Base-by-base conservation (phyloP, 2,329 filamentous ascomycete species). In the Aureobasidium melanogenum region DNA sequence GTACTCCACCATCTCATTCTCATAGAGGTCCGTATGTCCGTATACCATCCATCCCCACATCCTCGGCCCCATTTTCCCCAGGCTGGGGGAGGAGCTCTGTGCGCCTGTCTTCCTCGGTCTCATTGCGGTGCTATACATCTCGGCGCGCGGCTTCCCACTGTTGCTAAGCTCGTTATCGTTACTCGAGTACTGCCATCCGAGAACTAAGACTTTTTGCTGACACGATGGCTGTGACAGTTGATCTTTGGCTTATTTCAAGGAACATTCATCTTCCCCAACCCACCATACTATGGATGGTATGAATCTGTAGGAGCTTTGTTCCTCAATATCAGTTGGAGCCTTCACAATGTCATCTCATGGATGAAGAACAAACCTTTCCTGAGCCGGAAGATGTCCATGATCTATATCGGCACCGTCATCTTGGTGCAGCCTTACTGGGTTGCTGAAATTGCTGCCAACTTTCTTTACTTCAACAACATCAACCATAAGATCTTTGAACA, bases 311-410 rank as follows among this genome's bases (percentile, higher is more conserved):
- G 82, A 2, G 84, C 82, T 8, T 80, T 86, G 8, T 78, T 82
- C 19, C 77, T 88, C 26, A 85, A 85, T 64, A 73, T 79, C n/a
- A 85, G 82, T 3, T 87, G 84, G 82, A 79, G 76, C 14, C 71
- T 88, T 9, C 85, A 88, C 70, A 88, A 87, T 64, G 77, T 87
- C 63, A 83, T 88, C 63, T 79, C 84, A 0, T 88, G 84, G 85
- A 80, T 88, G 71, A 86, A 86, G 70, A 83, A 81, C 63, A 79
- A 77, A 54, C 84, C 84, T 0, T 86, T 86, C 66, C 72, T 86
- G 6, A 76, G 75, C 1, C 75, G 71, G 28, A 71, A 73, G 12
- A 76, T 79, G 30, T 82, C 77, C 36, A 67, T 74, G n/a, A 70
- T 85, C 60, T 87, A 86, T 67, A 83, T 87, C 55, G 74, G 75